Base-by-base conservation (phyloP, 345 rosid genomes). In the Rhizophora mangle region DNA sequence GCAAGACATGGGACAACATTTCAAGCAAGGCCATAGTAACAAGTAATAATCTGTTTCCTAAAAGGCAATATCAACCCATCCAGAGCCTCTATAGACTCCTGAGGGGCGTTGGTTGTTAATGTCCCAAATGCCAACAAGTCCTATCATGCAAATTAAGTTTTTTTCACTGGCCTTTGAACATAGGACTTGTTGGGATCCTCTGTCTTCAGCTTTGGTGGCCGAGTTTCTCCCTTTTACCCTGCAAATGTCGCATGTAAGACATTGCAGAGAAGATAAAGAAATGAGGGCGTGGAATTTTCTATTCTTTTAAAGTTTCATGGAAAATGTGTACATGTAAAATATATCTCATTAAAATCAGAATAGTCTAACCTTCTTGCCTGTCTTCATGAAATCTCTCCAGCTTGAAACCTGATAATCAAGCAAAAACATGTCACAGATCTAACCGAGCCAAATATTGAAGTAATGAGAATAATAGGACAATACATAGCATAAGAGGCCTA, bases 141-240 rank as follows among this genome's bases (percentile, higher is more conserved):
- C 27, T 13, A 46, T 2, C 31, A 27, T 11, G 53, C 53, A 58
- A 13, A 29, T 81, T 78, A 95, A 64, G 92, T 94, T 77, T 88
- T 82, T 81, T 95, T 95, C 52, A 95, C 94, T 2, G 99, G 99
- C 82, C 98, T 87, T 70, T 95, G 99, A 67, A 95, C 98, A 67
- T 95, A 92, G 6, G 99, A 92, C 76, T 95, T 90, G 82, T 92
- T 95, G 21, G 99, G 99, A 83, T 95, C 99, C 81, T 95, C 98
- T 0, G 98, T 95, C 89, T 95, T 95, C 63, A 92, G 86, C 74
- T 95, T 92, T 3, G 99, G 99, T 13, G 99, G 97, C 4, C 98
- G 92, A 13, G 84, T 84, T 74, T 95, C 98, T 76, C 98, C 99
- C 70, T 92, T 95, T 77, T 95, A 24, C 83, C 93, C 96, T 88